Base-by-base conservation (phyloP, 352 stramenopile species). In the Blastocystis sp. region DNA sequence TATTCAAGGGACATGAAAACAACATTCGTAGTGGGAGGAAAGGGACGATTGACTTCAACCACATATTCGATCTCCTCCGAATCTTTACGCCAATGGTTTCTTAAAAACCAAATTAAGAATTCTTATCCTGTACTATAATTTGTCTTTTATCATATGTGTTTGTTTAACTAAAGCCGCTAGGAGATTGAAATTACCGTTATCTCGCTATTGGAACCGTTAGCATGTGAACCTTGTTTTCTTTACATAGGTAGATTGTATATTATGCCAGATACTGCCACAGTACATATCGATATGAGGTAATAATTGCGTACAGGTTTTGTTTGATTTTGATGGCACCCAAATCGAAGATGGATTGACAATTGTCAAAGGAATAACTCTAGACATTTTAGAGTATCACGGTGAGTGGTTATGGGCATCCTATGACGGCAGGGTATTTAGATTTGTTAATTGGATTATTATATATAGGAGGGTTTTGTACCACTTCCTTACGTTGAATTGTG, bases 21-120 rank as follows among this genome's bases (percentile, higher is more conserved):
- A 3, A 64, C 54, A 22, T 84, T 84, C n/a, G 44, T 84, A 35
- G 42, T 35, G 9, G 73, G 73, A 35, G 51, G 56, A 62, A n/a
- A 62, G 13, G 56, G 56, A 33, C 56, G 56, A 33, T 33, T 62
- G 56, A 62, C 56, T 33, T 62, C 56, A 7, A 62, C 27, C 3
- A 62, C 19, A 3, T 62, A 33, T 33, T 62, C 56, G 19, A 62
- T 62, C 56, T 62, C 56, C 56, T 62, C 56, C 3, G 56, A 62
- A 33, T 62, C 56, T 62, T 13, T 62, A 7, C 19, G 27, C 27
- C 3, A n/a, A 13, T 62, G 56, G 56, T 62, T 33, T 62, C 19
- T n/a, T 3, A 33, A 33, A 13, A 62, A 62, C 27, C 56, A 62
- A 5, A 62, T 62, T 33, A 13, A 62, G 56, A 33, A 13, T n/a